Conservation (phyloP, 768 basidiomycete genomes). For the Mycena vulgaris region DNA sequence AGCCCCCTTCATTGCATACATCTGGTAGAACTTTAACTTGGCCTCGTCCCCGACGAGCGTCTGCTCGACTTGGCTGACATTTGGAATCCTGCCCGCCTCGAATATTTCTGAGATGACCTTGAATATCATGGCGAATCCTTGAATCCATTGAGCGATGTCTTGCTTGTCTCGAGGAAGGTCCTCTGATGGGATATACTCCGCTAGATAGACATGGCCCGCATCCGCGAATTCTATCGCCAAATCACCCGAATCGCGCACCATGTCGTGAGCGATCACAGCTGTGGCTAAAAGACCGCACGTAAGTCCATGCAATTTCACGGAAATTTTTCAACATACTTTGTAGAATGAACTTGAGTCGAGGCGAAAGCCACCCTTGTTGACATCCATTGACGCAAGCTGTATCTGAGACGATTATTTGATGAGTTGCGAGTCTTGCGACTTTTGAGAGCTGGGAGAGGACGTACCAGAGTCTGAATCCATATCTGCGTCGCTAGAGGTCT, state of each 20-base stretch:
- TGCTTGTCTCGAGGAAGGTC: neutral
- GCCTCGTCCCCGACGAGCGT: neutral
- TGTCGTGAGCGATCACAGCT: neutral
- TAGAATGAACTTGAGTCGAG: neutral
- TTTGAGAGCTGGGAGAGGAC: too few species aligned
- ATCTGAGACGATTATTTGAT: neutral
- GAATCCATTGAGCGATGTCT: neutral
- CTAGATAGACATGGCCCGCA: neutral
- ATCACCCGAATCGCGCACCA: neutral
- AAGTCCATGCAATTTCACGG: neutral
- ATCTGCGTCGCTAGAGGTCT: too few species aligned
- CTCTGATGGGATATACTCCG: neutral
- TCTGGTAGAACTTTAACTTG: neutral
- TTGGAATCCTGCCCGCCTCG: conserved; percentile 11
- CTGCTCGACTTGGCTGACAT: neutral
- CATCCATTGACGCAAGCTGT: neutral
- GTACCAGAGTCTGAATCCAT: too few species aligned
- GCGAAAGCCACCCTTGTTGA: conserved; percentile 4
- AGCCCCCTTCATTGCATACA: conserved; percentile 3
- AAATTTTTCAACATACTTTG: neutral
- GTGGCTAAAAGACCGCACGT: neutral
- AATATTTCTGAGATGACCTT: conserved; percentile 4
- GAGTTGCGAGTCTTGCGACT: too few species aligned
- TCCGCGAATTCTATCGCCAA: neutral
- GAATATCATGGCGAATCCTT: conserved; percentile 9